Evolutionary conservation across 805 yeast species (phyloP).

Genomic region (Candida sakaeoensis): DNA sequence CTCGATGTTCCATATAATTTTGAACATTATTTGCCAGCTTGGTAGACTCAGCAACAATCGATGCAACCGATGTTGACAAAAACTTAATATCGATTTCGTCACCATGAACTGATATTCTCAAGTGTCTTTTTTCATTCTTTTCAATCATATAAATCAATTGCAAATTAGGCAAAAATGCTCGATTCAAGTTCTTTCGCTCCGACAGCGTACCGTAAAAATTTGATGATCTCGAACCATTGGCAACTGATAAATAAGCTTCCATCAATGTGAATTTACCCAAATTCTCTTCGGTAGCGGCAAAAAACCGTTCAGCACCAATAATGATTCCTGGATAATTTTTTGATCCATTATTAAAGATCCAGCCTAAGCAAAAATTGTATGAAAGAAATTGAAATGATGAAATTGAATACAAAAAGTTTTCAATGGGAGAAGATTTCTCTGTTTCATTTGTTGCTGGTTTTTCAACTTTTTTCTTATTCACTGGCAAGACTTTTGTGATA

Average conservation of each 20-base stretch:
- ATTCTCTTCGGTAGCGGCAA: slow-evolving; percentile 56
- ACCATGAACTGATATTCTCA: slow-evolving; percentile 56
- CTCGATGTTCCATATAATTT: slow-evolving; percentile 23
- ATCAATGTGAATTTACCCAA: slow-evolving; percentile 66
- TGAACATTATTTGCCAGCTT: slow-evolving; percentile 46
- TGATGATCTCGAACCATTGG: slow-evolving; percentile 53
- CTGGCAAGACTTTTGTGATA: slow-evolving; percentile 7
- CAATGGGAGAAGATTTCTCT: not conserved
- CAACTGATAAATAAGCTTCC: slow-evolving; percentile 69
- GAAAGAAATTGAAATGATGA: slow-evolving; percentile 57
- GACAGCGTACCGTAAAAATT: slow-evolving; percentile 46
- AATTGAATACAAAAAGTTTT: slow-evolving; percentile 17
- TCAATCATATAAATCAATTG: slow-evolving; percentile 49
- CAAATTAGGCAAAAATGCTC: slow-evolving; percentile 68
- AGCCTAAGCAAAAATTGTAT: slow-evolving; percentile 69
- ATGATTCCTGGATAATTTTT: slow-evolving; percentile 67
- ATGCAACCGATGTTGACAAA: slow-evolving; percentile 49
- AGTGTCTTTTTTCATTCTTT: slow-evolving; percentile 25
- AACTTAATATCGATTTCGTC: slow-evolving; percentile 67
- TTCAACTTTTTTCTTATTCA: not conserved
- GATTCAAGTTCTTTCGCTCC: slow-evolving; percentile 47
- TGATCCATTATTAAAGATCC: slow-evolving; percentile 57
- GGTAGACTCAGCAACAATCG: slow-evolving; percentile 49
- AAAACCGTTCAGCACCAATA: slow-evolving; percentile 71
- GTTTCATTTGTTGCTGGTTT: not conserved